Conservation (phyloP, 2,329 filamentous ascomycete species). For the Arthroderma sp. region DNA sequence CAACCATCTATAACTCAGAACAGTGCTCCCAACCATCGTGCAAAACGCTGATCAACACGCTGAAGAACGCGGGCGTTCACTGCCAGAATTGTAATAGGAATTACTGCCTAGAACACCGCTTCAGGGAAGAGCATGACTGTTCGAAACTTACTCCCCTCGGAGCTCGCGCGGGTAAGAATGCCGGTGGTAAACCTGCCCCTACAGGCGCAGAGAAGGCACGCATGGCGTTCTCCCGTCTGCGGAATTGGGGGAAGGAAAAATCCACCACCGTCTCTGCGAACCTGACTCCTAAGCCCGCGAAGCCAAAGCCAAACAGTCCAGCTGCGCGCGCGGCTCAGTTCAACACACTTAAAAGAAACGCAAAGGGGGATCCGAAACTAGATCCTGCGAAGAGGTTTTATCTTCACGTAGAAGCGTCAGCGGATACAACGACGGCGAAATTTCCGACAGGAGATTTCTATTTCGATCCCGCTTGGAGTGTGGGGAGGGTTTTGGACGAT, state of each 20-base stretch:
- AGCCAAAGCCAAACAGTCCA: constrained; percentile 49
- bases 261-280: constrained; percentile 51
- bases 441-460: constrained; percentile 71
- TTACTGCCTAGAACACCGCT: constrained; percentile 40
- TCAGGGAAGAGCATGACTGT: constrained; percentile 67
- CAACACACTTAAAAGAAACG: constrained; percentile 68
- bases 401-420: constrained; percentile 77
- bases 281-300: constrained; percentile 51
- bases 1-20: constrained; percentile 42
- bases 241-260: constrained; percentile 68
- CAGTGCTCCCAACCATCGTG: constrained; percentile 38
- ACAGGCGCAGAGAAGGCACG: constrained; percentile 50
- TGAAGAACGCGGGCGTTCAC: constrained; percentile 37
- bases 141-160: constrained; percentile 53
- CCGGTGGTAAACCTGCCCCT: constrained; percentile 18
- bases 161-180: constrained; percentile 25
- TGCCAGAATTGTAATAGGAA: constrained; percentile 37
- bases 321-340: constrained; percentile 55
- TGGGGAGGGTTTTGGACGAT: constrained; percentile 50
- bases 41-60: constrained; percentile 41
- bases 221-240: constrained; percentile 62
- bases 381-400: constrained; percentile 77
- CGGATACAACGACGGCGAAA: constrained; percentile 71
- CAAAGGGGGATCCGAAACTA: constrained; percentile 79
- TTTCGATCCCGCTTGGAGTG: constrained; percentile 75